Conservation (phyloP, 1,284 basidiomycete genomes). For the Phylloboletellus chloephorus region DNA sequence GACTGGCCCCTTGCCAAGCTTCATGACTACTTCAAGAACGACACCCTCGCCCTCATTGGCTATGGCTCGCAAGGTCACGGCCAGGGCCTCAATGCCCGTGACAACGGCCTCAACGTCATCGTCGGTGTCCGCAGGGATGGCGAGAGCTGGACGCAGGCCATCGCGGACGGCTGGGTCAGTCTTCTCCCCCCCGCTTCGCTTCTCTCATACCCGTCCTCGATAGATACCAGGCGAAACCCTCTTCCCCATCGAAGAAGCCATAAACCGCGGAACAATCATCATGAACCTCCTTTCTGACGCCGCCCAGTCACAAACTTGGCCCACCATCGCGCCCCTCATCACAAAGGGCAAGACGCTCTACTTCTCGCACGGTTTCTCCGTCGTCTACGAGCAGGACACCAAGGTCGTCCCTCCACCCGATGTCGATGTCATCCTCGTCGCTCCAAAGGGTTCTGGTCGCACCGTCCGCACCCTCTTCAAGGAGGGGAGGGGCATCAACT, state of each 20-base stretch:
- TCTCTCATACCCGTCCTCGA: constrained; percentile 2
- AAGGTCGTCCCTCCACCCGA: constrained; percentile 88
- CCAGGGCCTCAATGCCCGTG: constrained; percentile 97
- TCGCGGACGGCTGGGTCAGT: constrained; percentile 93
- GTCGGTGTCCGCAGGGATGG: constrained; percentile 98
- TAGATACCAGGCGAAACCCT: constrained; percentile 94
- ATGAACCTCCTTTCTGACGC: constrained; percentile 99
- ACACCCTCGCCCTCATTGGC: constrained; percentile 97
- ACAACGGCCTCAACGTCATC: constrained; percentile 98
- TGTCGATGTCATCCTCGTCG: constrained; percentile 98
- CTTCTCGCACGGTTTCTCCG: constrained; percentile 99
- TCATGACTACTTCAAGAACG: constrained; percentile 99
- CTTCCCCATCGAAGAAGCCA: constrained; percentile 98
- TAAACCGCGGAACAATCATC: constrained; percentile 94
- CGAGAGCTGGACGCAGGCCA: constrained; percentile 93
- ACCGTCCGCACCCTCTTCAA: constrained; percentile 99
- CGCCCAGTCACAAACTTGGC: constrained; percentile 95
- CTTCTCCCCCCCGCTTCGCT: not conserved
- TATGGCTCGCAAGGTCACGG: constrained; percentile 99
- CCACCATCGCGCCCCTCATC: constrained; percentile 82
- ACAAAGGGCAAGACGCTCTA: constrained; percentile 99
- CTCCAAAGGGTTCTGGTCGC: constrained; percentile 97
- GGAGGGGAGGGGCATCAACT: constrained; percentile 98
- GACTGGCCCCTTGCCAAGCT: constrained; percentile 99
- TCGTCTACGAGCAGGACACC: constrained; percentile 98